Base-by-base conservation (phyloP, 192 early-diverging fungal genomes). In the Gigaspora rosea region DNA sequence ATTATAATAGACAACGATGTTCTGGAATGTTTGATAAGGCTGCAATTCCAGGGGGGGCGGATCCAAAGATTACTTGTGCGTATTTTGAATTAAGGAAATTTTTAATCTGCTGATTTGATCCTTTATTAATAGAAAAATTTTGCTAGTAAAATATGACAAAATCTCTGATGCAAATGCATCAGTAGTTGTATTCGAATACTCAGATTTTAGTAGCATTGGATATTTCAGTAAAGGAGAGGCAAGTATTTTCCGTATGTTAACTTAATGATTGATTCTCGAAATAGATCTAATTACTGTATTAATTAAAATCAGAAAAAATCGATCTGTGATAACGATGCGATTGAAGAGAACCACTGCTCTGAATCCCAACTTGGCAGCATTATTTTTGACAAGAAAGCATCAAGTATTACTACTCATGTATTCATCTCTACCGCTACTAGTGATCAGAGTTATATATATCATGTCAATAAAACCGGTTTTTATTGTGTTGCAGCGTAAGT, bases 391-490 rank as follows among this genome's bases (percentile, higher is more conserved):
- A 71, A 85, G 41, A 62, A 32, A 2, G 41, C 67, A 80, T 81
- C 3, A 46, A 47, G 35, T 35, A 46, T 66, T 47, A 13, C n/a
- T 16, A 66, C 64, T 66, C 76, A 81, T 68, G 51, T 50, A n/a
- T 73, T 79, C 71, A 63, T 80, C 36, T 49, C 85, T 12, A 72
- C 79, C n/a, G 64, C 75, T 8, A 67, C 85, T 6, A 81, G 83
- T 1, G 85, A 83, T 7, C 82, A 85, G 18, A 83, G 80, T 20
- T 79, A 88, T 22, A 82, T 79, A 32, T 97, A 95, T 80, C 70
- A 84, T 33, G 90, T 96, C 5, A 81, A 87, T 27, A 82, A 86
- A 5, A 94, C 95, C 1, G 97, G 96, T 27, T 94, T 91, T 82
- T 98, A 96, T 80, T 98, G 97, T 79, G 86, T 93, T 1, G 84